Evolutionary conservation across 345 rosid species (phyloP), one percentile per base, ranked within the genome.

Genomic region (Acer campestre): DNA sequence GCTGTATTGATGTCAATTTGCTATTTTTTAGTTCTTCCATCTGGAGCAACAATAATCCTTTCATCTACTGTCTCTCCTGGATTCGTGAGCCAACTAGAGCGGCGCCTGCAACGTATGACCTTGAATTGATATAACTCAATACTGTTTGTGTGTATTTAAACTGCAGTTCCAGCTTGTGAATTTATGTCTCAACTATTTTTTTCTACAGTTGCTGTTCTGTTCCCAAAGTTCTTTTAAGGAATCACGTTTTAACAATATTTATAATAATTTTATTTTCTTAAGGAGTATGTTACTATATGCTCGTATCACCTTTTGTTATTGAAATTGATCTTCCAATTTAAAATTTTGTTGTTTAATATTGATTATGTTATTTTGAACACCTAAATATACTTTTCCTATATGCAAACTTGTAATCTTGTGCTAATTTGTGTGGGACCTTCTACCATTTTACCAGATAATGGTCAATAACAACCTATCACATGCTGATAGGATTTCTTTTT

Each of bases 61-160:
- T 88, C 97, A 73, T 95, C 99, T 78, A 95, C 99, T 6, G 99
- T 95, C 65, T 93, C 98, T 82, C 98, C 96, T 11, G 90, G 85
- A 67, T 95, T 88, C 27, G 92, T 92, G 81, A 80, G 79, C 82
- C 93, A 90, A 75, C 90, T 95, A 70, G 93, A 92, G 78, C 87
- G 68, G 48, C 97, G 96, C 42, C 81, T 95, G 67, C 89, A 81
- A 84, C 80, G 99, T 95, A 92, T 74, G 94, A 81, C 73, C 49
- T 74, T 56, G 9, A 70, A 70, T 75, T 68, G 40, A 14, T 68
- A 13, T 22, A 27, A 17, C 20, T 75, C 23, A 46, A 7, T 25
- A 38, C 56, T 22, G 9, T 67, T 53, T 49, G 13, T 18, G 13
- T 18, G 40, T 51, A 22, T 78, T 40, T 44, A 71, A 40, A 62